Conservation (phyloP, 129 eudicot species). For the Scalesia atractyloides region DNA sequence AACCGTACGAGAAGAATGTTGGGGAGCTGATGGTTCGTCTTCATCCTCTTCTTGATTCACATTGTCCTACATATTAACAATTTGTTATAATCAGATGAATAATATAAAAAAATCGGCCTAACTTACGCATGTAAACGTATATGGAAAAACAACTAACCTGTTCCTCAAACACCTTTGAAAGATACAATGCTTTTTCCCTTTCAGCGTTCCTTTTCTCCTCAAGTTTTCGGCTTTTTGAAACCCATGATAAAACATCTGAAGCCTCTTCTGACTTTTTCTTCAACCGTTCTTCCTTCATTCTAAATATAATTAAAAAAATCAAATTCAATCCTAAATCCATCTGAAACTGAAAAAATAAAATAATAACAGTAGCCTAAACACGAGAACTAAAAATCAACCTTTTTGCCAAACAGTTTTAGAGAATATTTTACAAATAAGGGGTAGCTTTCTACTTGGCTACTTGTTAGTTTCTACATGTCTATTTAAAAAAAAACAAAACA, state of each 20-base stretch:
- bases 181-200: conserved; percentile 78
- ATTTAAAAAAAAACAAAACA: neutral
- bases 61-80: conserved; percentile 61
- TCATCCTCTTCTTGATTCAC: conserved; percentile 69
- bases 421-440: neutral
- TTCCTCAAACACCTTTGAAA: conserved; percentile 82
- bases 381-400: neutral
- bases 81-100: conserved; percentile 19
- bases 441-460: neutral
- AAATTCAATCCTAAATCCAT: neutral
- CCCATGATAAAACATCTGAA: conserved; percentile 83
- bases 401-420: neutral
- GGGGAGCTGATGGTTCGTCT: conserved; percentile 45
- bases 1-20: conserved; percentile 51
- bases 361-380: neutral
- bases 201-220: conserved; percentile 75
- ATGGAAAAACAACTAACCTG: conserved; percentile 53
- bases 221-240: conserved; percentile 73
- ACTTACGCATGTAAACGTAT: neutral
- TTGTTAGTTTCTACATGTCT: neutral
- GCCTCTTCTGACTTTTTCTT: conserved; percentile 66
- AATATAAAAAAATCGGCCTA: conserved; percentile 9
- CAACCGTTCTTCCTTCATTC: conserved; percentile 91
- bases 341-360: neutral
- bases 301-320: conserved; percentile 15